Conservation (phyloP, 2,329 filamentous ascomycete species). For the Talaromyces piceae region DNA sequence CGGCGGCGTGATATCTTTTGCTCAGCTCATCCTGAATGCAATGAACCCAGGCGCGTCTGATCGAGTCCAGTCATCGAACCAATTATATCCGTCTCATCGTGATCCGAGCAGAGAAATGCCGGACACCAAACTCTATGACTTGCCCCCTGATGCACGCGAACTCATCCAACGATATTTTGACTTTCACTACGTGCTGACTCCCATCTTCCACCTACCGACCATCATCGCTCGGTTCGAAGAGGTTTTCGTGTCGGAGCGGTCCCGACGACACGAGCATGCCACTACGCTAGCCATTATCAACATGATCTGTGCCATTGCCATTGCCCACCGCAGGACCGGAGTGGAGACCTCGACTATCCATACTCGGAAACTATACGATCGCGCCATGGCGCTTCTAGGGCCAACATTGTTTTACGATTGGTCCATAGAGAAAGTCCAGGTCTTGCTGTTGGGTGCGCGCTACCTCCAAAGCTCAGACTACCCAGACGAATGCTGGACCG, state of each 20-base stretch:
- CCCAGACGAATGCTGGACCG: constrained; percentile 12
- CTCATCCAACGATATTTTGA: constrained; percentile 10
- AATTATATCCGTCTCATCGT: constrained; percentile 9
- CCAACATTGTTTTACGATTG: constrained; percentile 10
- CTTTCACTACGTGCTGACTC: constrained; percentile 11
- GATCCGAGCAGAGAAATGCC: constrained; percentile 10
- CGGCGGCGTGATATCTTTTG: constrained; percentile 8
- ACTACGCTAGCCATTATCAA: constrained; percentile 9
- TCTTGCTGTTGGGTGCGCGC: constrained; percentile 9
- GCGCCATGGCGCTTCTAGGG: constrained; percentile 10
- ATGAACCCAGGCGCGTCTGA: constrained; percentile 10
- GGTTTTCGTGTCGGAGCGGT: constrained; percentile 5
- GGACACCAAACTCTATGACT: constrained; percentile 11
- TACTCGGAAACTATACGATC: constrained; percentile 10
- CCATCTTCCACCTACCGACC: constrained; percentile 9
- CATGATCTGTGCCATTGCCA: constrained; percentile 11
- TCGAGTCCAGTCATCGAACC: constrained; percentile 8
- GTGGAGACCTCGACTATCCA: constrained; percentile 8
- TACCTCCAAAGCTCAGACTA: constrained; percentile 12
- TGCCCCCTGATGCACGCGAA: constrained; percentile 8
- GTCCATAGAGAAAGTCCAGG: constrained; percentile 11
- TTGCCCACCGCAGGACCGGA: constrained; percentile 6
- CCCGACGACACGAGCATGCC: constrained; percentile 5
- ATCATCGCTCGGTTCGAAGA: constrained; percentile 8
- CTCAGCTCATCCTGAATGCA: constrained; percentile 11